These are phyloP conservation scores for Protomyces lactucae-debilis DNA, from an alignment of 1,139 yeast species.

Conservation along the genomic window DNA sequence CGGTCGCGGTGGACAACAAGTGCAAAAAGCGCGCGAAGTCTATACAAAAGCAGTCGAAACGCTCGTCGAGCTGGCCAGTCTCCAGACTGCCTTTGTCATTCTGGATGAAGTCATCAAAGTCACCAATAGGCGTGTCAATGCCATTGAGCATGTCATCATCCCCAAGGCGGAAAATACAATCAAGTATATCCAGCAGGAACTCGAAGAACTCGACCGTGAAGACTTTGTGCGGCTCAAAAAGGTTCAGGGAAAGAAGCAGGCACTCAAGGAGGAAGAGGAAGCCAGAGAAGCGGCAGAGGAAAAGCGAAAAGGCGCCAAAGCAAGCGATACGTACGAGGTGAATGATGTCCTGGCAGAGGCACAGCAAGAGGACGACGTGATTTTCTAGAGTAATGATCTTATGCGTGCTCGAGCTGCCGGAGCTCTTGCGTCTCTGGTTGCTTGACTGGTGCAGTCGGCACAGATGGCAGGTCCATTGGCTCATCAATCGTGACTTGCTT, in stretches of 20 bases:
- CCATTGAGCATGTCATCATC: constrained; percentile 95
- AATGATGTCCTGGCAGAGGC: constrained; percentile 24
- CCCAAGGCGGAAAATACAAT: constrained; percentile 97
- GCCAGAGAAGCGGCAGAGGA: constrained; percentile 41
- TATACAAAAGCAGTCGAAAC: constrained; percentile 95
- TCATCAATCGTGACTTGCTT: neutral
- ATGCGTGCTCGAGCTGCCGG: neutral
- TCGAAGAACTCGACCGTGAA: constrained; percentile 96
- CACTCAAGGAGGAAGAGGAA: constrained; percentile 63
- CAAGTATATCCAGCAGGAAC: constrained; percentile 84
- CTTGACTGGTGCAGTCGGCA: neutral
- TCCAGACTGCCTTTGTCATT: constrained; percentile 86
- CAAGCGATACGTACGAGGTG: constrained; percentile 7
- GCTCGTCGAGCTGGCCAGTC: constrained; percentile 86
- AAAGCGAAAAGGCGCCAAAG: neutral
- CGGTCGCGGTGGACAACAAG: constrained; percentile 98
- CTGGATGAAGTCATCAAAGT: constrained; percentile 96
- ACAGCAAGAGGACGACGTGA: constrained; percentile 31
- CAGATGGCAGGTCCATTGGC: neutral
- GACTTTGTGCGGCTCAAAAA: constrained; percentile 94
- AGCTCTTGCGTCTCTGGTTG: neutral
- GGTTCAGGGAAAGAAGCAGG: constrained; percentile 93
- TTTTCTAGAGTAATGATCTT: constrained; percentile 20
- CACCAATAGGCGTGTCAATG: constrained; percentile 96
- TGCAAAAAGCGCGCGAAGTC: constrained; percentile 86